Base-by-base conservation (phyloP, 2,329 filamentous ascomycete species). In the Pseudohalonectria lignicola region DNA sequence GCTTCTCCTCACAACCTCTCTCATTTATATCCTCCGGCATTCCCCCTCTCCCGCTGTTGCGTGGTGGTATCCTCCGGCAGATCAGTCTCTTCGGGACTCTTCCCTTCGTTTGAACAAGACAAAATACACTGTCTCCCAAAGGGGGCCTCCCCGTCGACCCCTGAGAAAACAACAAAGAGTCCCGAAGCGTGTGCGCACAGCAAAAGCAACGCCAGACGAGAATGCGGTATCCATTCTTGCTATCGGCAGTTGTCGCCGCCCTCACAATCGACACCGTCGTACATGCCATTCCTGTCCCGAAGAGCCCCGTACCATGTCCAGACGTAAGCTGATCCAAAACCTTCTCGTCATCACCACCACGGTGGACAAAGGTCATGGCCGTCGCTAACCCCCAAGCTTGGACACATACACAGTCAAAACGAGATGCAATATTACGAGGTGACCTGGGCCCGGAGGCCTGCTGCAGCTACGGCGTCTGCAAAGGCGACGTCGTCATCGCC, bases 401-500 rank as follows among this genome's bases (percentile, higher is more conserved):
- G n/a, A n/a, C n/a, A n/a, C 5, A 30, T 13, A 20, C 31, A 19
- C 43, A 61, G 55, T 39, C 47, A 13, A 60, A 57, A 42, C 48
- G 59, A 37, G 63, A 66, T 44, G 49, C 53, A 12, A 74, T 74
- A 29, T 60, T 74, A 34, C 63, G 54, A 20, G 67, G 69, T 38
- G 51, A 62, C 20, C 55, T 68, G 42, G 57, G 61, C 16, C 60
- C 66, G n/a, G 63, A 69, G 20, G 63, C 55, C 11, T 74, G 70
- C 52, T 74, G 70, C 51, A 66, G 64, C n/a, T 71, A 73, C 43
- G 69, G 70, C 36, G 55, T 55, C 25, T 74, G 69, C 53, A 65
- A 66, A 39, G 62, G 62, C 38, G 62, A 69, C 41, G 64, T 71
- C 34, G 64, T 72, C 31, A 49, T 69, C 37, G 59, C 60, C 9